Evolutionary conservation across 805 yeast genomes (phyloP).

Genomic region (Clavispora fructus): DNA sequence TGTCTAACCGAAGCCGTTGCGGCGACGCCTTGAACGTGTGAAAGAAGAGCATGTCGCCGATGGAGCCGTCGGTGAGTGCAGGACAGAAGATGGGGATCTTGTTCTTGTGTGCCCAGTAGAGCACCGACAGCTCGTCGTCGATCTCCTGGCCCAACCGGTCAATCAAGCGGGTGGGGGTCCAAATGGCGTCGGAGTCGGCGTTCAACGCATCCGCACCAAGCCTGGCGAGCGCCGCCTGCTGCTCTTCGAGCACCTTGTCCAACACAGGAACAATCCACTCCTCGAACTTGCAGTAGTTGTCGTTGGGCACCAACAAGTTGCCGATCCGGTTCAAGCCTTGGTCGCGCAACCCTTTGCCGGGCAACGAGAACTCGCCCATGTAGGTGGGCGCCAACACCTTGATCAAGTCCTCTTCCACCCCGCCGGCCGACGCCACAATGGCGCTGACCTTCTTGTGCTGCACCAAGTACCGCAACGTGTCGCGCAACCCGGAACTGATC

Average conservation of each 20-base stretch:
- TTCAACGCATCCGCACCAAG: constrained; percentile 53
- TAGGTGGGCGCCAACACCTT: constrained; percentile 95
- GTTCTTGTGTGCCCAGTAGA: constrained; percentile 98
- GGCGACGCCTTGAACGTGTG: constrained; percentile 96
- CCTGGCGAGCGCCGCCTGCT: constrained; percentile 55
- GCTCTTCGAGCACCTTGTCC: constrained; percentile 84
- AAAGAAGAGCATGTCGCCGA: constrained; percentile 98
- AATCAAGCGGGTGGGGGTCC: constrained; percentile 94
- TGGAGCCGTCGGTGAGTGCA: constrained; percentile 94
- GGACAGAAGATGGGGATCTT: constrained; percentile 96
- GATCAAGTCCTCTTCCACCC: constrained; percentile 95
- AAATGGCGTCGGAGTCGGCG: constrained; percentile 59
- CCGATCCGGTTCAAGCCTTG: constrained; percentile 98
- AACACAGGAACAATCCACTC: constrained; percentile 98
- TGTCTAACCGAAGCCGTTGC: constrained; percentile 80
- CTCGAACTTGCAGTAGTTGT: constrained; percentile 94
- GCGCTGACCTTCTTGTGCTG: constrained; percentile 94
- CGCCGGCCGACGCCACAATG: constrained; percentile 96
- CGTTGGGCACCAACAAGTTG: constrained; percentile 93
- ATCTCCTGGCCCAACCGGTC: constrained; percentile 94
- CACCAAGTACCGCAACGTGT: constrained; percentile 81
- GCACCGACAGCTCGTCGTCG: constrained; percentile 85
- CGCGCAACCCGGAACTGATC: constrained; percentile 91
- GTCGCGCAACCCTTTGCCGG: constrained; percentile 79
- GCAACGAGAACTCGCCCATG: constrained; percentile 82